These are phyloP conservation scores for Trichomonascus vanleenenianus DNA, from an alignment of 805 yeast species.

Conservation along the genomic window DNA sequence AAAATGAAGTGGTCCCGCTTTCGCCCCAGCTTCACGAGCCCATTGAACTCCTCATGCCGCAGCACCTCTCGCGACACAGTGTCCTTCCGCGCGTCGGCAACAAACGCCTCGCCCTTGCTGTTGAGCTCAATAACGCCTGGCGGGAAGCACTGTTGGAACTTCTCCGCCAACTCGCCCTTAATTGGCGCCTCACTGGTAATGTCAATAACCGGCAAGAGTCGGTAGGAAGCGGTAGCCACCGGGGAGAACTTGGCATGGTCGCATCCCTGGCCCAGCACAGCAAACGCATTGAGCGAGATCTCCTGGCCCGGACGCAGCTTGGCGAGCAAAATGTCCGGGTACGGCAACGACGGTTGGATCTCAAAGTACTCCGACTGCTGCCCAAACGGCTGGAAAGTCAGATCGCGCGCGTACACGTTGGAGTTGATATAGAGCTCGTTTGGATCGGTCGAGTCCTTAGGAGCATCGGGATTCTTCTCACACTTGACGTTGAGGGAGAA, in stretches of 20 bases:
- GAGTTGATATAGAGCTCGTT: slow-evolving; percentile 76
- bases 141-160: slow-evolving; percentile 86
- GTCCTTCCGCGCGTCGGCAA: slow-evolving; percentile 85
- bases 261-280: slow-evolving; percentile 82
- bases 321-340: slow-evolving; percentile 84
- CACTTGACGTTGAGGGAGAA: slow-evolving; percentile 75
- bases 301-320: slow-evolving; percentile 97
- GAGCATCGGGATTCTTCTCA: slow-evolving; percentile 77
- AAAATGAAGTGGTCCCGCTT: slow-evolving; percentile 87
- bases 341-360: slow-evolving; percentile 50
- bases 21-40: slow-evolving; percentile 86
- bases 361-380: slow-evolving; percentile 64
- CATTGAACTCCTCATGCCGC: slow-evolving; percentile 85
- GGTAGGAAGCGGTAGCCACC: slow-evolving; percentile 91
- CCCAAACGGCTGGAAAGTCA: slow-evolving; percentile 89
- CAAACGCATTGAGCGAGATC: slow-evolving; percentile 81
- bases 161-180: slow-evolving; percentile 64
- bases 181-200: slow-evolving; percentile 57
- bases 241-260: slow-evolving; percentile 99
- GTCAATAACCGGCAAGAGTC: slow-evolving; percentile 82
- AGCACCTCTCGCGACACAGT: slow-evolving; percentile 95
- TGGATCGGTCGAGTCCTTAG: slow-evolving; percentile 71
- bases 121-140: slow-evolving; percentile 82
- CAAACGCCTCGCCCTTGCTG: slow-evolving; percentile 61
- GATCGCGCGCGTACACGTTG: slow-evolving; percentile 80